Evolutionary conservation across 2,329 filamentous ascomycete species (phyloP).

Genomic region (Elsinoe ampelina): DNA sequence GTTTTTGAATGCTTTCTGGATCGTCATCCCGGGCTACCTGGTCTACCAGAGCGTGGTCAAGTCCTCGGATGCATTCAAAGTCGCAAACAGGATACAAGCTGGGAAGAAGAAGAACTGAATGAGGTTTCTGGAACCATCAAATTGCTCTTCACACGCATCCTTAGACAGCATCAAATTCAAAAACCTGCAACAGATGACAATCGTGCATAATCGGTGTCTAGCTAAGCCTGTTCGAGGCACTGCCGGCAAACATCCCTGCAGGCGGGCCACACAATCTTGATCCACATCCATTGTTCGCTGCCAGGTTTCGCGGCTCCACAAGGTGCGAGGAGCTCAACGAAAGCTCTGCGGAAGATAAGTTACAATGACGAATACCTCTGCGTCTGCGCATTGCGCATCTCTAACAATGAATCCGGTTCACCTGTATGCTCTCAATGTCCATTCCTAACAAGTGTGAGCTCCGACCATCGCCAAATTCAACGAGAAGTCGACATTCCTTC

Average conservation of each 20-base stretch:
- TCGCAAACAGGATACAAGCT: slow-evolving; percentile 24
- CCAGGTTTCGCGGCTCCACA: slow-evolving; percentile 8
- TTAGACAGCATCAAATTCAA: neutral
- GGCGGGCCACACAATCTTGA: too few species aligned
- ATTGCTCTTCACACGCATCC: neutral
- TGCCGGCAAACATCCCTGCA: neutral
- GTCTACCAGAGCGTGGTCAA: slow-evolving; percentile 30
- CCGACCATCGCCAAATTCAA: slow-evolving; percentile 14
- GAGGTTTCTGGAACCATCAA: neutral
- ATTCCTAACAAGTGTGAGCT: neutral
- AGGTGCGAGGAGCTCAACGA: slow-evolving; percentile 17
- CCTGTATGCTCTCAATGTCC: neutral
- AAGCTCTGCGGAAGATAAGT: neutral
- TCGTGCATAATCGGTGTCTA: neutral
- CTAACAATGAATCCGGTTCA: neutral
- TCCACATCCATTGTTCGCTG: neutral
- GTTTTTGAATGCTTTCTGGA: slow-evolving; percentile 58
- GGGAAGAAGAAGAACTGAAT: slow-evolving; percentile 16
- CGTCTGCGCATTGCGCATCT: neutral
- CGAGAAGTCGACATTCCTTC: slow-evolving; percentile 11
- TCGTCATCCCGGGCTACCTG: slow-evolving; percentile 47
- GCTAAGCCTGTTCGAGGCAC: neutral
- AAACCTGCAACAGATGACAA: neutral
- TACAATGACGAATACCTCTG: neutral
- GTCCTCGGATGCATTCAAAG: slow-evolving; percentile 30